A percentile compares a stretch with the other conserved stretches of the same genome.
Conservation (phyloP, 441 rosid species). For the Populus hybrid region DNA sequence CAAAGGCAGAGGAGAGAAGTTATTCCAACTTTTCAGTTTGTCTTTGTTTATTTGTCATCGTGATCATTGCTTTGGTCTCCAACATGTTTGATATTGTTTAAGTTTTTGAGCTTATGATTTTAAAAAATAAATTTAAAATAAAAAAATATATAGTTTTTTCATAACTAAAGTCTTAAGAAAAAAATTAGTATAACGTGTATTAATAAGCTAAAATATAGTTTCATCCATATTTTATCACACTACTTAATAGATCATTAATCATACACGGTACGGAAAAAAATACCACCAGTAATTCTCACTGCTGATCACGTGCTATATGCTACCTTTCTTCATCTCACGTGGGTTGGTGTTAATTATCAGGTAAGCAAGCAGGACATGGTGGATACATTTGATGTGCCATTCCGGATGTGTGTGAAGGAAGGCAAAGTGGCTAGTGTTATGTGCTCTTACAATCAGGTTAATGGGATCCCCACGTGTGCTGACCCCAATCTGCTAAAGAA, state of each 20-base stretch:
- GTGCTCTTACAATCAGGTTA: conserved; percentile 97
- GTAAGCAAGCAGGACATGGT: conserved; percentile 83
- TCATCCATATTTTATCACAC: background rate
- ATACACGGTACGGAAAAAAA: background rate
- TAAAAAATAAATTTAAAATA: too few relatives aligned
- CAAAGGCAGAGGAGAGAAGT: background rate
- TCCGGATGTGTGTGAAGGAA: conserved; percentile 74
- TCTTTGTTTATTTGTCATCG: background rate
- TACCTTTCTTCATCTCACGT: background rate
- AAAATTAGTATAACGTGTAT: too few relatives aligned
- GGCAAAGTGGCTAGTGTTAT: conserved; percentile 89
- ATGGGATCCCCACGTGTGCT: conserved; percentile 93
- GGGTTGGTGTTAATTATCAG: conserved; percentile 22
- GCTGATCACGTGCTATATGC: background rate
- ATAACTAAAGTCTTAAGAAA: too few relatives aligned
- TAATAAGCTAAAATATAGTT: background rate
- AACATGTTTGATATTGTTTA: too few relatives aligned
- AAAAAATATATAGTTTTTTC: too few relatives aligned
- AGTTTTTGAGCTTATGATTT: too few relatives aligned
- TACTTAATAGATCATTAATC: background rate
- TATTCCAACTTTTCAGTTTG: background rate
- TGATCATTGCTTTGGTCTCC: background rate
- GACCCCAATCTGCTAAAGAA: conserved; percentile 66
- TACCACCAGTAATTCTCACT: background rate
- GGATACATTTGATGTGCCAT: conserved; percentile 84